A percentile compares a stretch with the other conserved stretches of the same genome.
These are phyloP conservation scores for Simplicillium aogashimaense DNA, from an alignment of 2,329 filamentous ascomycete species.

Conservation along the genomic window DNA sequence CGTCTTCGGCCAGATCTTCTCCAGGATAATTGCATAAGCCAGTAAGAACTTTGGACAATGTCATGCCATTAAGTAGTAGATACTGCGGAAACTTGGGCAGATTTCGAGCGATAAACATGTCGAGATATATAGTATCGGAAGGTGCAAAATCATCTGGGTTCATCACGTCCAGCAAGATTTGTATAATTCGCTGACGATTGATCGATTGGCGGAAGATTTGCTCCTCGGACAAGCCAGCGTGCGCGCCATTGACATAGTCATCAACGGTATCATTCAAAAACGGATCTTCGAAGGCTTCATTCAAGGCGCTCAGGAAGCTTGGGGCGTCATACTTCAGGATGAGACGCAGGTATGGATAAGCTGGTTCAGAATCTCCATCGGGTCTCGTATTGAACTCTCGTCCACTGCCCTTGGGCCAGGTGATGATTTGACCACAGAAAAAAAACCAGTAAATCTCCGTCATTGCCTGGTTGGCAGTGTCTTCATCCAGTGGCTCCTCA, in stretches of 20 bases:
- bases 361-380: constrained; percentile 49
- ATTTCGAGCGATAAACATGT: constrained; percentile 97
- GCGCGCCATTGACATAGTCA: constrained; percentile 42
- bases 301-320: constrained; percentile 88
- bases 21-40: constrained; percentile 80
- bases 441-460: constrained; percentile 86
- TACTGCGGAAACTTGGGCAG: constrained; percentile 96
- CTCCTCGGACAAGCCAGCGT: constrained; percentile 49
- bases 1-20: constrained; percentile 76
- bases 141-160: constrained; percentile 62
- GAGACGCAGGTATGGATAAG: constrained; percentile 76
- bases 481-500: constrained; percentile 62
- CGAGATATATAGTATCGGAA: constrained; percentile 83
- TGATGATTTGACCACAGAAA: constrained; percentile 72
- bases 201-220: constrained; percentile 62
- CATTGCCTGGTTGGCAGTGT: constrained; percentile 68
- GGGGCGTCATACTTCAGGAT: constrained; percentile 83
- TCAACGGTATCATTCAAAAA: constrained; percentile 79
- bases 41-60: constrained; percentile 68
- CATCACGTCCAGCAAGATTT: constrained; percentile 88
- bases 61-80: constrained; percentile 78
- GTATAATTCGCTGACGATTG: constrained; percentile 86
- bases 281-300: constrained; percentile 92
- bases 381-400: constrained; percentile 53
- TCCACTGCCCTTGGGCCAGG: constrained; percentile 60